These are phyloP conservation scores for Venturiaceae sp. DNA, from an alignment of 2,329 filamentous ascomycete species.

Conservation along the genomic window DNA sequence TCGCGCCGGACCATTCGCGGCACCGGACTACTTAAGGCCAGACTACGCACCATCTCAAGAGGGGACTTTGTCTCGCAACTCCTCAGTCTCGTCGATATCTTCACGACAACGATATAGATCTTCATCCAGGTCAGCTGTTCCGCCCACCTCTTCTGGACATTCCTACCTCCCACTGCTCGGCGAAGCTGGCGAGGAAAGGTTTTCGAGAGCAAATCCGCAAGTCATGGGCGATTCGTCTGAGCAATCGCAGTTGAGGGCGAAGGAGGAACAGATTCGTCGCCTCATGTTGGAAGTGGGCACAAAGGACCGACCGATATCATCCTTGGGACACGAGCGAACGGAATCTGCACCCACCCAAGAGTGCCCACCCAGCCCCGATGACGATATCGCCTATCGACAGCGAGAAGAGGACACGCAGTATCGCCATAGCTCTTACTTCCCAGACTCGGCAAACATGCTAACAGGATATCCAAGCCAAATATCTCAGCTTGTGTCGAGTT, in stretches of 20 bases:
- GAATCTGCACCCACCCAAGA: background rate
- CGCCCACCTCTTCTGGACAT: slow-evolving; percentile 14
- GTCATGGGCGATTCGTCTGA: background rate
- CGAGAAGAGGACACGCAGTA: background rate
- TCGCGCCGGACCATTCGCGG: background rate
- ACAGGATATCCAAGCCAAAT: slow-evolving; percentile 1
- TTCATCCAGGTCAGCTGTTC: slow-evolving; percentile 9
- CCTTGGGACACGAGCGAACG: background rate
- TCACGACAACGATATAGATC: slow-evolving; percentile 16
- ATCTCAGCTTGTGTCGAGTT: slow-evolving; percentile 27
- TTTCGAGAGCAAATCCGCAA: background rate
- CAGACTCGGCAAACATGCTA: background rate
- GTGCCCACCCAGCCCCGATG: slow-evolving; percentile 36
- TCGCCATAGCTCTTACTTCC: background rate
- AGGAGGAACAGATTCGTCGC: slow-evolving; percentile 25
- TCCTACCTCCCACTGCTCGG: slow-evolving; percentile 11
- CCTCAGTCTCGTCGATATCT: slow-evolving; percentile 27
- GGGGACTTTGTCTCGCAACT: slow-evolving; percentile 24
- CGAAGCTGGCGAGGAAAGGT: background rate
- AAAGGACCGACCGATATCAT: slow-evolving; percentile 16
- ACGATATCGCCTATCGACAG: slow-evolving; percentile 17
- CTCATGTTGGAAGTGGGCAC: slow-evolving; percentile 23
- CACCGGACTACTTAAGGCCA: background rate
- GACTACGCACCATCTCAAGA: slow-evolving; percentile 11
- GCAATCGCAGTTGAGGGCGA: slow-evolving; percentile 18